Base-by-base conservation (phyloP, 1,284 basidiomycete species). In the Entoloma clypeatum region DNA sequence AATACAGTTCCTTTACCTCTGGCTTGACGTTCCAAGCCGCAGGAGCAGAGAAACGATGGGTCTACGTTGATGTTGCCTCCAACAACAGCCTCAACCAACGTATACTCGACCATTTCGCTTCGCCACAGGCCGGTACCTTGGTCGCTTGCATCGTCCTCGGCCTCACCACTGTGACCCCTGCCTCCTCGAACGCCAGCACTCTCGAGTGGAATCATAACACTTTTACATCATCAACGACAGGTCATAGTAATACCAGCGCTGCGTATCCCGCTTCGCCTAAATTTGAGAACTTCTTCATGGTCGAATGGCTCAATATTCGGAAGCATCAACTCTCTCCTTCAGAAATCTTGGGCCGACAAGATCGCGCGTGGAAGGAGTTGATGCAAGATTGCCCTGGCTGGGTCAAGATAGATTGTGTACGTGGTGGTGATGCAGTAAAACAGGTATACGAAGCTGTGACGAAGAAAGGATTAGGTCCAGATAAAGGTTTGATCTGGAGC, bases 1-100 rank as follows among this genome's bases (percentile, higher is more conserved):
- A 68, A 16, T 83, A 83, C 50, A 69, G 67, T 19, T 53, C 52
- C 2, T 68, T 79, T 37, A 55, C 63, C 10, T 57, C 54, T 1
- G 51, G 52, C 7, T 33, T 44, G 2, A 43, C 55, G 9, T 57
- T 67, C 34, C 54, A 57, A 33, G 16, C 9, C 17, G 23, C 32
- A 4, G 52, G 50, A 4, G 39, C 47, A 5, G 44, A 53, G 2
- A 43, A 52, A 19, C 52, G 56, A 29, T 79, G 75, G 73, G 57
- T 79, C 6, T 83, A 81, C 45, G 57, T 78, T n/a, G 81, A 83
- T 52, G 68, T 83, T 9, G 71, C 80, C 3, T 79, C 78, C 1
- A 81, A 73, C 52, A 59, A 68, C 18, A 47, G 41, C 9, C 51
- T 81, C 25, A 82, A 81, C 53, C 39, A 50, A 28, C 58, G 58